Percentiles rank a stretch among this genome's conserved stretches.
phyloP scores from a whole-genome alignment of 208 protist genomes.

The Leishmania martiniquensis region DNA sequence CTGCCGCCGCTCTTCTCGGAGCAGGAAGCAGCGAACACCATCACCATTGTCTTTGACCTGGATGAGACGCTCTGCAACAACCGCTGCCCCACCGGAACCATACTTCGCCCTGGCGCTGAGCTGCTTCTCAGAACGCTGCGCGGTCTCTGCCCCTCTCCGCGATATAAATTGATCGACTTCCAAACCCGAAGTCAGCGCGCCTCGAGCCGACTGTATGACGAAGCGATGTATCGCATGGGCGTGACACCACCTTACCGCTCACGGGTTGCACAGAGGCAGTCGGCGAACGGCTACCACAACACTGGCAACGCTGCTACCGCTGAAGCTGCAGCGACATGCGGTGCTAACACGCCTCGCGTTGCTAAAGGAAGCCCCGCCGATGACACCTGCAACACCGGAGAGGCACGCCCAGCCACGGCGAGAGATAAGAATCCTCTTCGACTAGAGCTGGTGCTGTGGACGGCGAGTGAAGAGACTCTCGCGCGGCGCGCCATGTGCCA shows the following conservation, averaged over 20 bases:
- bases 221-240: constrained; percentile 39
- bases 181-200: constrained; percentile 21
- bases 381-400: constrained; percentile 19
- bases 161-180: constrained; percentile 27
- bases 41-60: constrained; percentile 91
- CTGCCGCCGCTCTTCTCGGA: constrained; percentile 44
- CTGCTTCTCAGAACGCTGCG: constrained; percentile 61
- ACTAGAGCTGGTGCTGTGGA: constrained; percentile 91
- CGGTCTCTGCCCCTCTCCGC: constrained; percentile 46
- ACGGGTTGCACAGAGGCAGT: constrained; percentile 29
- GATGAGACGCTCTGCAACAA: constrained; percentile 93
- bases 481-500: constrained; percentile 69
- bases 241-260: constrained; percentile 30
- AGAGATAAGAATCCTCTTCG: constrained; percentile 37
- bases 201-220: constrained; percentile 49
- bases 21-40: constrained; percentile 54
- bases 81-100: constrained; percentile 50
- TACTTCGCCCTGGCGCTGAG: constrained; percentile 75
- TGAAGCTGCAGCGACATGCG: neutral
- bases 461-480: constrained; percentile 78
- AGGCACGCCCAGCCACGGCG: constrained; percentile 25
- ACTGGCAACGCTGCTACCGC: constrained; percentile 1
- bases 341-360: neutral
- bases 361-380: neutral
- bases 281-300: constrained; percentile 15